A percentile compares a stretch with the other conserved stretches of the same genome.
Evolutionary conservation across 2,329 filamentous ascomycete species (phyloP).

Genomic region (Fusarium sambucinum): DNA sequence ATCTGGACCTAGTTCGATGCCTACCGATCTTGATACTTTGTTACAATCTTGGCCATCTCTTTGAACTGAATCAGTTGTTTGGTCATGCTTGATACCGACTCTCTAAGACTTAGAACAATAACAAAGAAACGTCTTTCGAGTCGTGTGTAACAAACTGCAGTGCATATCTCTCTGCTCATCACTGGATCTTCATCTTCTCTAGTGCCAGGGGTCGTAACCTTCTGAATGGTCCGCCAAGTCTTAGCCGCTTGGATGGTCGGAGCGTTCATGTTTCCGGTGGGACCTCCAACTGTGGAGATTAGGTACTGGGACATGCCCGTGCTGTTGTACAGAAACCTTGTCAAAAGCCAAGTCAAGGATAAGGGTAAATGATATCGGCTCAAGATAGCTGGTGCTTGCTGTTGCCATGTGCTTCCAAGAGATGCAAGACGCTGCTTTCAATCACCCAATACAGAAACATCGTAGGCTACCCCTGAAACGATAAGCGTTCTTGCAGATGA

Average conservation of each 20-base stretch:
- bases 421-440: background rate
- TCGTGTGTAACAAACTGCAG: constrained; percentile 18
- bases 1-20: constrained; percentile 17
- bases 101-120: constrained; percentile 14
- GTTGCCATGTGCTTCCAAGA: constrained; percentile 9
- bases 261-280: constrained; percentile 17
- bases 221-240: constrained; percentile 29
- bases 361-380: constrained; percentile 20
- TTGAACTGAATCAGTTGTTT: constrained; percentile 12
- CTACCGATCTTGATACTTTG: constrained; percentile 35
- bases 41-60: background rate
- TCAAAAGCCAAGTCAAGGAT: constrained; percentile 2
- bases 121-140: constrained; percentile 28
- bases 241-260: constrained; percentile 33
- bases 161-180: constrained; percentile 32
- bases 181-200: constrained; percentile 37
- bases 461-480: constrained; percentile 33
- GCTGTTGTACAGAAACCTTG: background rate
- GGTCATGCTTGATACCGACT: background rate
- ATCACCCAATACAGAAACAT: constrained; percentile 14
- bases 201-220: constrained; percentile 32
- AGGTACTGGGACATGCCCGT: background rate
- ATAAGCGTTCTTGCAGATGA: constrained; percentile 19
- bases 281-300: constrained; percentile 30
- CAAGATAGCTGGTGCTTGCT: constrained; percentile 30